Evolutionary conservation across 352 stramenopile genomes (phyloP).

Genomic region (Phytophthora idaei): DNA sequence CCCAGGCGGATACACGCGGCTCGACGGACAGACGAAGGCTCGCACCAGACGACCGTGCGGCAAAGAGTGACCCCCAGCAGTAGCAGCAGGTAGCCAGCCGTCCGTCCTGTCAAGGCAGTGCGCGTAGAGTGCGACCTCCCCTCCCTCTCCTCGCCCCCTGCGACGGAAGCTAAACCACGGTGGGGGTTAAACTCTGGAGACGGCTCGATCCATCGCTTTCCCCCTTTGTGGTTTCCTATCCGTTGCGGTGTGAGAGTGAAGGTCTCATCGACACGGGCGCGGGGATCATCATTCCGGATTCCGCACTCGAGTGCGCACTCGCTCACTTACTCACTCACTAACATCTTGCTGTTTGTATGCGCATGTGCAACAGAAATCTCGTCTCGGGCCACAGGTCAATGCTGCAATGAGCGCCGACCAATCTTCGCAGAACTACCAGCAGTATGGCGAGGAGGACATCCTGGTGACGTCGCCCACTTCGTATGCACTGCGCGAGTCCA

Average conservation of each 20-base stretch:
- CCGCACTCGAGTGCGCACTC: conserved; percentile 16
- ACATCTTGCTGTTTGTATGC: conserved; percentile 34
- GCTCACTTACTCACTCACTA: not conserved
- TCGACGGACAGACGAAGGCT: conserved; percentile 16
- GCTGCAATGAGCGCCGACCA: conserved; percentile 51
- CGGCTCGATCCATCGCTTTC: conserved; percentile 1
- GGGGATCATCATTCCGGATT: conserved; percentile 27
- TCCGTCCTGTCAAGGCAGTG: not conserved
- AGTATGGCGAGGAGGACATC: conserved; percentile 66
- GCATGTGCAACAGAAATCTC: conserved; percentile 24
- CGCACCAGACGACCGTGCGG: conserved; percentile 15
- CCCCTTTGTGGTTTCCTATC: conserved; percentile 12
- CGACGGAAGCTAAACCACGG: conserved; percentile 1
- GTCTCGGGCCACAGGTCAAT: conserved; percentile 35
- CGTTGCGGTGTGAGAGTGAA: conserved; percentile 29
- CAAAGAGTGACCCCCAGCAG: conserved; percentile 20
- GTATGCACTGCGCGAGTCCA: conserved; percentile 77
- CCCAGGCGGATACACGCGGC: conserved; percentile 31
- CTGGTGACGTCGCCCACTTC: conserved; percentile 84
- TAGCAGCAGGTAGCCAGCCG: conserved; percentile 29
- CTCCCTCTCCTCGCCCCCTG: not conserved
- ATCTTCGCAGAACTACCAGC: conserved; percentile 38
- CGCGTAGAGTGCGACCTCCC: not conserved
- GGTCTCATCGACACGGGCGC: conserved; percentile 18
- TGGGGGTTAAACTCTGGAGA: conserved; percentile 15